Conservation (phyloP, 129 eudicot genomes). For the Artemisia tridentata region DNA sequence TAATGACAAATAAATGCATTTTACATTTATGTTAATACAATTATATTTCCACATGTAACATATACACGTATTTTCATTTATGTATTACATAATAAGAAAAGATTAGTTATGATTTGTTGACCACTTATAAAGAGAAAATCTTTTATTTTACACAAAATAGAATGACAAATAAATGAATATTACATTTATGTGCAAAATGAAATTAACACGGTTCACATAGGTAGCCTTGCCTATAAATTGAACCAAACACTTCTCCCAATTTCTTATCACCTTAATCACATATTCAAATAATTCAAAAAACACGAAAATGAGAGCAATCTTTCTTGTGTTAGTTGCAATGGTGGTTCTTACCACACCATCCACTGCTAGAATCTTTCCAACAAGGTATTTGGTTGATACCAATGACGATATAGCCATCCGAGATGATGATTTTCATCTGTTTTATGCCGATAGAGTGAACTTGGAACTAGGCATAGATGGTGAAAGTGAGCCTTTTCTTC, state of each 20-base stretch:
- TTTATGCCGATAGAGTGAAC: background rate
- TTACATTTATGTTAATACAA: too few species aligned
- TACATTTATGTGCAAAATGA: slow-evolving; percentile 1
- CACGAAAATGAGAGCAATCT: slow-evolving; percentile 20
- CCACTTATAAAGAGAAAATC: background rate
- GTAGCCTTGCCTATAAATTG: slow-evolving; percentile 20
- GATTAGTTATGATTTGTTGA: too few species aligned
- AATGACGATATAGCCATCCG: background rate
- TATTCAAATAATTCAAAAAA: background rate
- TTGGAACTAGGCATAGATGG: background rate
- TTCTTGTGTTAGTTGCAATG: slow-evolving; percentile 20
- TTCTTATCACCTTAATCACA: slow-evolving; percentile 2
- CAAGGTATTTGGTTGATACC: slow-evolving; percentile 4
- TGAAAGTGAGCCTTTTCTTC: background rate
- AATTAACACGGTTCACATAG: slow-evolving; percentile 1
- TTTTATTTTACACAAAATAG: slow-evolving; percentile 1
- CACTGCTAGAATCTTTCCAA: slow-evolving; percentile 22
- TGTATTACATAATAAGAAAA: too few species aligned
- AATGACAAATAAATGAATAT: background rate
- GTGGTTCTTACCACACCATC: slow-evolving; percentile 26
- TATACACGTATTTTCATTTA: too few species aligned
- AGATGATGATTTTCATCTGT: slow-evolving; percentile 9
- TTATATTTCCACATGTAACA: too few species aligned
- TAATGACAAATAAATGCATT: too few species aligned
- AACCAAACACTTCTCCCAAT: background rate